Evolutionary conservation across 371 early-diverging fungal species (phyloP).

Genomic region (Lichtheimia corymbifera): DNA sequence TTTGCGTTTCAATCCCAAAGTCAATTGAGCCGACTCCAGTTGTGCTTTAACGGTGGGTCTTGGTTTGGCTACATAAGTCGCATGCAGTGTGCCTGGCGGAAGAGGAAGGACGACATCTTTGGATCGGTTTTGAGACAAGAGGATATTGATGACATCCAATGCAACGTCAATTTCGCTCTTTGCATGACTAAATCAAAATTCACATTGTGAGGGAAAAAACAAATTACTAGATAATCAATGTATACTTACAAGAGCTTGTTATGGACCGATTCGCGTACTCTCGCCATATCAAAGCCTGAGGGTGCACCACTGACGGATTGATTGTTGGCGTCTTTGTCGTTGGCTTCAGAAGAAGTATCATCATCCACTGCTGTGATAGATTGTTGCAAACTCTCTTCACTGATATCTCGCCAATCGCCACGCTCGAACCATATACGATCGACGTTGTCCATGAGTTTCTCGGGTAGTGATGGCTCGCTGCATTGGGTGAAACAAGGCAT

Average conservation of each 20-base stretch:
- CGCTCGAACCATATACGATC: slow-evolving; percentile 57
- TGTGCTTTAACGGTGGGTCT: slow-evolving; percentile 48
- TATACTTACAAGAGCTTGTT: slow-evolving; percentile 42
- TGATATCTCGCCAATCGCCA: slow-evolving; percentile 56
- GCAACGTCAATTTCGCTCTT: slow-evolving; percentile 77
- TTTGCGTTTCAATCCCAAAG: slow-evolving; percentile 67
- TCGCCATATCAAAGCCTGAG: slow-evolving; percentile 40
- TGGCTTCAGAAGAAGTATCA: slow-evolving; percentile 9
- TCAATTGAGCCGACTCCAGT: slow-evolving; percentile 60
- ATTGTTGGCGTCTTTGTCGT: slow-evolving; percentile 6
- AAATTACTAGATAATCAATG: background rate
- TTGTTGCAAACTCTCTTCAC: slow-evolving; percentile 41
- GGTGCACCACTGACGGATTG: slow-evolving; percentile 13
- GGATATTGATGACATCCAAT: slow-evolving; percentile 71
- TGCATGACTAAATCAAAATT: slow-evolving; percentile 47
- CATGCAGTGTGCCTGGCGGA: slow-evolving; percentile 55
- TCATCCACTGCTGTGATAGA: slow-evolving; percentile 21
- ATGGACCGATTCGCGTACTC: slow-evolving; percentile 45
- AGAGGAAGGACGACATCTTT: slow-evolving; percentile 35
- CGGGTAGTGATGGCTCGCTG: slow-evolving; percentile 57
- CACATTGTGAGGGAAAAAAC: background rate
- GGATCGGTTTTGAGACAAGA: slow-evolving; percentile 52
- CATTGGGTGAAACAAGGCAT: background rate
- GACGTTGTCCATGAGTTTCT: slow-evolving; percentile 57
- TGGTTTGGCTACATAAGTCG: slow-evolving; percentile 57